Conservation (phyloP, 257 asterid species). For the Petunia secreta region DNA sequence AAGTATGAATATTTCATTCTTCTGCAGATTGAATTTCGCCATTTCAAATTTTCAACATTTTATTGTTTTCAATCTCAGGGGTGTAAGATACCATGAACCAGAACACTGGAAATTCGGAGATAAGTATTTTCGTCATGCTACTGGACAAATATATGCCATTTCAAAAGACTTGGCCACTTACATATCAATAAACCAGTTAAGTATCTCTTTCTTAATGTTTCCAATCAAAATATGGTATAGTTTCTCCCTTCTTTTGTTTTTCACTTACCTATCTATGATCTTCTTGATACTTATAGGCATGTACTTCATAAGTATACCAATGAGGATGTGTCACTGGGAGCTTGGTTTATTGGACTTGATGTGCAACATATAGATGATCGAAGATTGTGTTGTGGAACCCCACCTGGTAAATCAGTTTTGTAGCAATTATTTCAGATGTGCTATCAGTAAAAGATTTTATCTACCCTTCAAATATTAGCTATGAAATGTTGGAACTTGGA, state of each 20-base stretch:
- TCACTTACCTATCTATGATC: neutral
- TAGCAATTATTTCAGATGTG: neutral
- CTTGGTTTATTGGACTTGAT: slow-evolving; percentile 96
- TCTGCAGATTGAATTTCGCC: neutral
- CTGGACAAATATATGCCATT: slow-evolving; percentile 87
- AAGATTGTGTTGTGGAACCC: slow-evolving; percentile 91
- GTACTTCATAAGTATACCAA: slow-evolving; percentile 89
- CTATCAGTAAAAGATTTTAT: neutral
- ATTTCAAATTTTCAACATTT: neutral
- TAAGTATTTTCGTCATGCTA: slow-evolving; percentile 95
- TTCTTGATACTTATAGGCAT: slow-evolving; percentile 49
- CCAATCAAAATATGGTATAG: neutral
- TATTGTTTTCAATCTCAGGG: slow-evolving; percentile 48
- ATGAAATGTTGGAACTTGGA: no score
- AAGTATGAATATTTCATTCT: slow-evolving; percentile 45
- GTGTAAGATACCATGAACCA: slow-evolving; percentile 93
- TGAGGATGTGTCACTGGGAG: slow-evolving; percentile 87
- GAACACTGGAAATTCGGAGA: slow-evolving; percentile 96
- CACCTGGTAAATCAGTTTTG: slow-evolving; percentile 57
- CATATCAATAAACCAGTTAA: slow-evolving; percentile 73
- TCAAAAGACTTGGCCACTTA: slow-evolving; percentile 84
- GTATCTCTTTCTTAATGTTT: slow-evolving; percentile 28
- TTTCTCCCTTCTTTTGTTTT: neutral
- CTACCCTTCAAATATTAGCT: neutral
- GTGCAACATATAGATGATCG: slow-evolving; percentile 83